Conservation (phyloP, 2,329 filamentous ascomycete genomes). For the Colletotrichum kahawae region DNA sequence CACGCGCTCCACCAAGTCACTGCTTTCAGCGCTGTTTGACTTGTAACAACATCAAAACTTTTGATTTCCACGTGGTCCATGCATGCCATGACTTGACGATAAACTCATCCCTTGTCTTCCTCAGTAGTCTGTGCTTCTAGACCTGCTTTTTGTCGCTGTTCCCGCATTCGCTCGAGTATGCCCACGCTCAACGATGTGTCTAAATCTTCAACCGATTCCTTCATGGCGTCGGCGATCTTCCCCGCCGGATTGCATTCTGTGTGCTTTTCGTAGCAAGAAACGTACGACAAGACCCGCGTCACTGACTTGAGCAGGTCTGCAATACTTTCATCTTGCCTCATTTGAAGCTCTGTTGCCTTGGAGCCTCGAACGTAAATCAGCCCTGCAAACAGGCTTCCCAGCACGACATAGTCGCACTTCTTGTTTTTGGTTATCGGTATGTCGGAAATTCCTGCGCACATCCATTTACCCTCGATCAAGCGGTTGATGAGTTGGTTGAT, state of each 20-base stretch:
- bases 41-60: background rate
- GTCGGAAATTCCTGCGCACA: conserved; percentile 8
- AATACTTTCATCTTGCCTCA: conserved; percentile 8
- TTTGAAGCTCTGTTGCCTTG: background rate
- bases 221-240: conserved; percentile 5
- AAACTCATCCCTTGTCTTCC: background rate
- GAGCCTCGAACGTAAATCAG: conserved; percentile 8
- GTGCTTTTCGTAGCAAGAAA: conserved; percentile 15
- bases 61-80: background rate
- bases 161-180: background rate
- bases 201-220: background rate
- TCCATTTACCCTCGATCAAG: conserved; percentile 10
- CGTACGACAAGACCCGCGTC: conserved; percentile 7
- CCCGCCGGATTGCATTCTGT: conserved; percentile 4
- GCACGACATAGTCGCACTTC: conserved; percentile 13
- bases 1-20: background rate
- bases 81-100: background rate
- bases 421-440: conserved; percentile 14
- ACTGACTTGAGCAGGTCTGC: conserved; percentile 9
- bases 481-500: background rate
- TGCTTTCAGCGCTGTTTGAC: background rate
- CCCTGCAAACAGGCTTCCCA: conserved; percentile 8
- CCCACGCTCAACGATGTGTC: background rate
- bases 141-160: background rate
- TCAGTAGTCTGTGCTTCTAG: background rate